A percentile compares a stretch with the other conserved stretches of the same genome.
Conservation (phyloP, 2,329 filamentous ascomycete genomes). For the Rutstroemia sp. region DNA sequence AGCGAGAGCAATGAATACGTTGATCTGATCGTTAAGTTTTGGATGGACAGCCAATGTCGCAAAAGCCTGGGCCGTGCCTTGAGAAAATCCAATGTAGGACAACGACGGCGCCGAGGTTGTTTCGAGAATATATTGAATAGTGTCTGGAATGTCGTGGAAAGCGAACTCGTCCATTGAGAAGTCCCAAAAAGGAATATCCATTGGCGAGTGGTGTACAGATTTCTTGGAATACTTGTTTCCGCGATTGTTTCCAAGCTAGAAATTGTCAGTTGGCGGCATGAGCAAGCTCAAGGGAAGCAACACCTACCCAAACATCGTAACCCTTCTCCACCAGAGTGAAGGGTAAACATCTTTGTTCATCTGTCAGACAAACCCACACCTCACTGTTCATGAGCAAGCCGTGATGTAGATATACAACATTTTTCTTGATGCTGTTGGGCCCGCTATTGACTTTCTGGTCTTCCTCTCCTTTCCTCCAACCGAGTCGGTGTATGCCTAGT, state of each 20-base stretch:
- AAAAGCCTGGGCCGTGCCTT: slow-evolving; percentile 95
- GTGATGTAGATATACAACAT: slow-evolving; percentile 89
- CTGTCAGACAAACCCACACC: slow-evolving; percentile 91
- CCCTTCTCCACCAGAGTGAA: slow-evolving; percentile 85
- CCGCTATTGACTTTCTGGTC: slow-evolving; percentile 70
- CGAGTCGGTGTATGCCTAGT: slow-evolving; percentile 80
- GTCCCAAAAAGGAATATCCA: slow-evolving; percentile 79
- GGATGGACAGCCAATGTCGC: slow-evolving; percentile 89
- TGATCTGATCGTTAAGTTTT: slow-evolving; percentile 82
- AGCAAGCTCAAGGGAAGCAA: background rate
- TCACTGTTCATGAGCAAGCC: slow-evolving; percentile 98
- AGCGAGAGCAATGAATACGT: slow-evolving; percentile 92
- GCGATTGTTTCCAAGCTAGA: slow-evolving; percentile 84
- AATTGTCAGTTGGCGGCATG: slow-evolving; percentile 17
- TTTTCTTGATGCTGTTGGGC: slow-evolving; percentile 62
- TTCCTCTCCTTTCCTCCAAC: slow-evolving; percentile 76
- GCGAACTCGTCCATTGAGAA: slow-evolving; percentile 99
- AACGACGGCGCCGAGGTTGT: slow-evolving; percentile 76
- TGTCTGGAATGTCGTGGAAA: slow-evolving; percentile 94
- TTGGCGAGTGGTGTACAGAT: slow-evolving; percentile 67
- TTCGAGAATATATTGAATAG: slow-evolving; percentile 82
- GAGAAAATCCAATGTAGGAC: slow-evolving; percentile 95
- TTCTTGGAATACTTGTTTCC: slow-evolving; percentile 99
- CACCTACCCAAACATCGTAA: slow-evolving; percentile 85
- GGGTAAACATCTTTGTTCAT: slow-evolving; percentile 76